Evolutionary conservation across 2,329 filamentous ascomycete genomes (phyloP).

Genomic region (Cladosporium austrohemisphaericum): DNA sequence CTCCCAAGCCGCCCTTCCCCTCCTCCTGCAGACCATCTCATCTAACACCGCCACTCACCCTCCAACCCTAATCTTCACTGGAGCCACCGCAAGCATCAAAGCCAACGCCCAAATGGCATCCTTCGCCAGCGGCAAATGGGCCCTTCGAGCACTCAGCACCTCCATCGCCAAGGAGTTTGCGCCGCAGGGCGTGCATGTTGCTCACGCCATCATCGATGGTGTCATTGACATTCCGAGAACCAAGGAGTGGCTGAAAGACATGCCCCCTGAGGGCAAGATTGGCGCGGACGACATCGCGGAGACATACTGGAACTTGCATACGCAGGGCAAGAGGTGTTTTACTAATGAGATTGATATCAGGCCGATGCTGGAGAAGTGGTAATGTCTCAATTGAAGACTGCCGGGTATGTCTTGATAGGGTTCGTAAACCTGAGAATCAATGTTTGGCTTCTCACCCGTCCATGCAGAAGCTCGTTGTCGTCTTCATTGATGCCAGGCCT

Average conservation of each 20-base stretch:
- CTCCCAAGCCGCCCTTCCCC: slow-evolving; percentile 66
- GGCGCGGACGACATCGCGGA: slow-evolving; percentile 81
- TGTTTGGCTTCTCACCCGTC: too few species aligned
- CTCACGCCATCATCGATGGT: slow-evolving; percentile 78
- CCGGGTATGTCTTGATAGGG: too few species aligned
- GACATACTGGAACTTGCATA: slow-evolving; percentile 79
- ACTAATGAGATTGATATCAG: slow-evolving; percentile 78
- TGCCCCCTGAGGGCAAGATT: slow-evolving; percentile 64
- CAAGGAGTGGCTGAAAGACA: slow-evolving; percentile 55
- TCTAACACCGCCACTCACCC: slow-evolving; percentile 58
- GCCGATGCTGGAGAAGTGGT: slow-evolving; percentile 82
- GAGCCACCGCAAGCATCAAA: slow-evolving; percentile 75
- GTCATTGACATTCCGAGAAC: slow-evolving; percentile 76
- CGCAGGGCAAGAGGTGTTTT: slow-evolving; percentile 73
- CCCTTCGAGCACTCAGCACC: slow-evolving; percentile 68
- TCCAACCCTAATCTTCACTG: slow-evolving; percentile 79
- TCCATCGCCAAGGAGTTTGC: slow-evolving; percentile 79
- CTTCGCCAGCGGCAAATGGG: slow-evolving; percentile 80
- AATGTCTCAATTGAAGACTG: too few species aligned
- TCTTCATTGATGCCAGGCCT: too few species aligned
- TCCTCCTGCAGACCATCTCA: slow-evolving; percentile 50
- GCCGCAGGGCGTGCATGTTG: slow-evolving; percentile 77
- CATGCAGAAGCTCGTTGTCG: too few species aligned
- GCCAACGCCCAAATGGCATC: slow-evolving; percentile 65
- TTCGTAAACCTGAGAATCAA: too few species aligned